Percentiles rank a stretch among this genome's conserved stretches.
Conservation (phyloP, 192 early-diverging fungal genomes). For the Backusella tuberculispora region DNA sequence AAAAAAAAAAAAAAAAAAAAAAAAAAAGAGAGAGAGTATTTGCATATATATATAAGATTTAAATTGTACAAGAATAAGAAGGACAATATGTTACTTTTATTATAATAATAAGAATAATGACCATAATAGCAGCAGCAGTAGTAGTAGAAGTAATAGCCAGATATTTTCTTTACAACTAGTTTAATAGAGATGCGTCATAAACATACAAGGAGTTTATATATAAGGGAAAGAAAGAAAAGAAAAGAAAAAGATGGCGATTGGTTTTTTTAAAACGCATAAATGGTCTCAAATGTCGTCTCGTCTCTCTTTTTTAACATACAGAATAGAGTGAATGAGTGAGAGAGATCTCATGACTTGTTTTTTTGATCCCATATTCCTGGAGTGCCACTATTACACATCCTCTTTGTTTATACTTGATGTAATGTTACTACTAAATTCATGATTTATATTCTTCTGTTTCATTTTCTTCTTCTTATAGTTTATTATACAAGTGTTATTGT, state of each 20-base stretch:
- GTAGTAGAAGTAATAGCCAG: too few relatives aligned
- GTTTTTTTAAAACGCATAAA: background rate
- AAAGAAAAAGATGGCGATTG: background rate
- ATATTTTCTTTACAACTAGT: too few relatives aligned
- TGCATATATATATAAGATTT: too few relatives aligned
- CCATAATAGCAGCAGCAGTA: too few relatives aligned
- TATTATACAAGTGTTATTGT: too few relatives aligned
- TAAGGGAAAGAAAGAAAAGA: background rate
- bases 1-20: background rate
- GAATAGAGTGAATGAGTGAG: background rate
- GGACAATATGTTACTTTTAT: too few relatives aligned
- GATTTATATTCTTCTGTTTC: background rate
- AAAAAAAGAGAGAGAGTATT: background rate
- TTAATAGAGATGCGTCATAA: too few relatives aligned
- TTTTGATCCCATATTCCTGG: background rate
- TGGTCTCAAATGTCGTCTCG: slow-evolving; percentile 31
- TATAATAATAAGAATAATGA: too few relatives aligned
- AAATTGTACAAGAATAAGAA: too few relatives aligned
- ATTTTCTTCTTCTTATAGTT: too few relatives aligned
- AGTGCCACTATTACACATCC: background rate
- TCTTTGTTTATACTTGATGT: background rate
- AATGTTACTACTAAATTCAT: background rate
- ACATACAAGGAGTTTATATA: background rate
- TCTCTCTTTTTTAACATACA: background rate
- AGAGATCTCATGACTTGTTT: background rate